A percentile compares a stretch with the other conserved stretches of the same genome.
Conservation (phyloP, 345 rosid genomes). For the Dovyalis caffra region DNA sequence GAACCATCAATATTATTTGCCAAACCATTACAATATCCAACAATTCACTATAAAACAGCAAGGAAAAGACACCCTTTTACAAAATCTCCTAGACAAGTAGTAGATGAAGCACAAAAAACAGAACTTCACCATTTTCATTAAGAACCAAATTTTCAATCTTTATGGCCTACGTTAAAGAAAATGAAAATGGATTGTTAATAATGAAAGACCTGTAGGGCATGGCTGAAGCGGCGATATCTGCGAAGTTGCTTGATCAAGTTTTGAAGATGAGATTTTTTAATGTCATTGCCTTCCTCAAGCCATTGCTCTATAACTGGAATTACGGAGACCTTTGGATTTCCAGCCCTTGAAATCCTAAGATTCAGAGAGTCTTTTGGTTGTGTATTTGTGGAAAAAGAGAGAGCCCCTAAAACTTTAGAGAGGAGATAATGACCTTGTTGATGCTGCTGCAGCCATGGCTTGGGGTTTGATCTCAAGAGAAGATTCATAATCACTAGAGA, state of each 20-base stretch:
- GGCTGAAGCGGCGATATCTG: slow-evolving; percentile 33
- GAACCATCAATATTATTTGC: too few relatives aligned
- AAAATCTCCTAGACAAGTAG: too few relatives aligned
- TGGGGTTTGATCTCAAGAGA: too few relatives aligned
- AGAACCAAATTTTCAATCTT: background rate
- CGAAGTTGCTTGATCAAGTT: slow-evolving; percentile 41
- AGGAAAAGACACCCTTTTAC: too few relatives aligned
- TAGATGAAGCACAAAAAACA: too few relatives aligned
- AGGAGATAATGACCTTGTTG: background rate
- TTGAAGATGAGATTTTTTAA: slow-evolving; percentile 34
- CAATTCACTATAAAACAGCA: too few relatives aligned
- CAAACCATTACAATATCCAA: too few relatives aligned
- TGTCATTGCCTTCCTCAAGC: slow-evolving; percentile 44
- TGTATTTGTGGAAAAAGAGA: slow-evolving; percentile 12
- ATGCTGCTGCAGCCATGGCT: too few relatives aligned
- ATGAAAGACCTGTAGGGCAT: slow-evolving; percentile 49
- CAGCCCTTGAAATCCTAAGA: slow-evolving; percentile 34
- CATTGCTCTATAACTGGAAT: slow-evolving; percentile 44
- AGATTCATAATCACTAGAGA: too few relatives aligned
- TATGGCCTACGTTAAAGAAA: background rate
- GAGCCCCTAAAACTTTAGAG: slow-evolving; percentile 5
- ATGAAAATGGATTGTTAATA: background rate
- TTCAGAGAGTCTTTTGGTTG: slow-evolving; percentile 32
- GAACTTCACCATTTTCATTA: background rate
- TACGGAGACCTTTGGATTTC: slow-evolving; percentile 35